Conservation (phyloP, 2,329 filamentous ascomycete genomes). For the Aspergillus fructus region DNA sequence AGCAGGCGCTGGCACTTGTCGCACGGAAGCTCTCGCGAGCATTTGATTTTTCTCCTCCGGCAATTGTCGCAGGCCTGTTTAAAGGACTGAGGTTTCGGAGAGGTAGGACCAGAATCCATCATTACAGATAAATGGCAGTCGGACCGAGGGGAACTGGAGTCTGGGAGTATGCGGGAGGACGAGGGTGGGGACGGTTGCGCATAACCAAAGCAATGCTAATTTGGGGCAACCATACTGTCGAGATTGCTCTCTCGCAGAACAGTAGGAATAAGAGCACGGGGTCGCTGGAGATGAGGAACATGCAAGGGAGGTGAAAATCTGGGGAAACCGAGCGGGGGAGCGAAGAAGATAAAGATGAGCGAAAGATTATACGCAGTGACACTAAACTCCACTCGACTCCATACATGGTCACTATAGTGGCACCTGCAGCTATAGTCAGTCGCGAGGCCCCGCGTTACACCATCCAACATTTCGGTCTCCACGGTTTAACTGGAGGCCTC, state of each 20-base stretch:
- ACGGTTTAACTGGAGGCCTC: too few species aligned
- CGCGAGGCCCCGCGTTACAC: conserved; percentile 6
- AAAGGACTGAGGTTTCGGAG: conserved; percentile 21
- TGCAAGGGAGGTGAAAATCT: conserved; percentile 11
- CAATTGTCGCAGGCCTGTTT: conserved; percentile 45
- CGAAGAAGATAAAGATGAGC: conserved; percentile 8
- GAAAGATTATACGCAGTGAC: conserved; percentile 3
- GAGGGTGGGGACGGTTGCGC: not conserved
- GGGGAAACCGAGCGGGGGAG: conserved; percentile 16
- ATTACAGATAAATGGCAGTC: not conserved
- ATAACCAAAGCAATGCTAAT: not conserved
- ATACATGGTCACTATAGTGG: not conserved
- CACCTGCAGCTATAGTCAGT: conserved; percentile 6
- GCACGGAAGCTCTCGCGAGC: conserved; percentile 40
- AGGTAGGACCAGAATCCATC: conserved; percentile 24
- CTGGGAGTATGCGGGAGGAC: not conserved
- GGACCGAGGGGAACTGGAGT: too few species aligned
- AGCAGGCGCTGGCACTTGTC: conserved; percentile 41
- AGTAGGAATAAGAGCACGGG: not conserved
- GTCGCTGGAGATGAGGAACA: not conserved
- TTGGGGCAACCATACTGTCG: not conserved
- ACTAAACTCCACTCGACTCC: not conserved
- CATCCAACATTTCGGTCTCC: not conserved
- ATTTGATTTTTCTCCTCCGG: conserved; percentile 45
- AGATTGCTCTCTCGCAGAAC: not conserved